Evolutionary conservation across 352 stramenopile genomes (phyloP), one percentile per base, ranked within the genome.

Genomic region (Pythium folliculosum): DNA sequence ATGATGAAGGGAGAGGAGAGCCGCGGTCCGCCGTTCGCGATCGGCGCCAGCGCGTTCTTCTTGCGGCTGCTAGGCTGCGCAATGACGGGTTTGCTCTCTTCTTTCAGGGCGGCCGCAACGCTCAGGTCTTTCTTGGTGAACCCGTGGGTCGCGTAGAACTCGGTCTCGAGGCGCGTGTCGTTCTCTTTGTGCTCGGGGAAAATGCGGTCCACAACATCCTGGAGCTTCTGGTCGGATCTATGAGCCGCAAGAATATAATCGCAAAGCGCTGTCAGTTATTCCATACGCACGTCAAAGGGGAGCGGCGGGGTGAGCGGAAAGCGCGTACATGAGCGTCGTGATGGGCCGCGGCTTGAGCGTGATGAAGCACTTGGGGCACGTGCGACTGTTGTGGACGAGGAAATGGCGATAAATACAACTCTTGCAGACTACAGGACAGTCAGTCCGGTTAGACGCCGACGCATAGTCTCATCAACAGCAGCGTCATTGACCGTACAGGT

Each of bases 361-460:
- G 50, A 82, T 75, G 64, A 76, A 67, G 70, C 83, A 94, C 56
- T 88, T 80, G 3, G 84, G 82, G 58, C 86, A 94, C 45, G 76
- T 67, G 9, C 69, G 65, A 55, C 78, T 82, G 45, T 81, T 80
- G 37, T 89, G 77, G 2, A 90, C 72, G 35, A 91, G 69, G 44
- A 95, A 89, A 51, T 91, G 79, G 5, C 81, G 81, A 67, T 89
- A 91, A 63, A 95, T 89, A 73, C 86, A 95, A 68, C 80, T 92
- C 72, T 95, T 95, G 60, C 86, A 95, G 72, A 95, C 84, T 93
- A 14, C 35, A n/a, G n/a, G n/a, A n/a, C n/a, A n/a, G n/a, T n/a
- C n/a, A n/a, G n/a, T n/a, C n/a, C n/a, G n/a, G 5, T 25, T 40
- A 14, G 5, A 19, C 32, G 17, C 5, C 49, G 0, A 23, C 25